Conservation (phyloP, 768 basidiomycete species). For the Suillus cothurnatus region DNA sequence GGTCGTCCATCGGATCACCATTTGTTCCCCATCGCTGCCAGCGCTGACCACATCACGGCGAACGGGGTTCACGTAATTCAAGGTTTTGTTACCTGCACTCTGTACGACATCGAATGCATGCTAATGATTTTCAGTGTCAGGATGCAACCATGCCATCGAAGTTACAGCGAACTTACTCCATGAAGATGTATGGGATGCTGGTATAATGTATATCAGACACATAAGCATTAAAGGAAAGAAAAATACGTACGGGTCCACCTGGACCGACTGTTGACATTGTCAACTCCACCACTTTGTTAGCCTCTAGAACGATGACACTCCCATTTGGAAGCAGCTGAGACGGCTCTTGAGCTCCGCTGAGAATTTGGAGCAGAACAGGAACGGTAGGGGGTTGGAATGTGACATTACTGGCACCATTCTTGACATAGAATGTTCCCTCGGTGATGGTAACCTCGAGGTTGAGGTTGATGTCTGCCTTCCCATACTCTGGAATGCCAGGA, state of each 20-base stretch:
- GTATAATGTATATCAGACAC: background rate
- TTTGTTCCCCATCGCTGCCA: slow-evolving; percentile 22
- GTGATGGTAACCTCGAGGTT: slow-evolving; percentile 18
- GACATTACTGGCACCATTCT: slow-evolving; percentile 15
- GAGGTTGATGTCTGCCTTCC: slow-evolving; percentile 44
- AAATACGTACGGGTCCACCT: slow-evolving; percentile 4
- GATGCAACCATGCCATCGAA: background rate
- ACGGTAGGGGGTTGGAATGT: slow-evolving; percentile 32
- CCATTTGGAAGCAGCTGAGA: slow-evolving; percentile 27
- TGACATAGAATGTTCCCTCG: slow-evolving; percentile 16
- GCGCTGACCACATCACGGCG: slow-evolving; percentile 47
- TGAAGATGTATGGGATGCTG: slow-evolving; percentile 49
- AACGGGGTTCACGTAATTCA: slow-evolving; percentile 57
- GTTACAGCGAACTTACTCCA: slow-evolving; percentile 32
- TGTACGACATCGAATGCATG: slow-evolving; percentile 49
- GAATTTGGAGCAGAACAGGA: slow-evolving; percentile 47
- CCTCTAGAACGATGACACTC: slow-evolving; percentile 22
- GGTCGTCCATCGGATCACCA: slow-evolving; percentile 49
- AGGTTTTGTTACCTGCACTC: slow-evolving; percentile 38
- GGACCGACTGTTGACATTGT: slow-evolving; percentile 13
- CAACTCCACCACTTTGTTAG: slow-evolving; percentile 32
- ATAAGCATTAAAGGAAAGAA: too few relatives aligned
- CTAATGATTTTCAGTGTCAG: slow-evolving; percentile 18
- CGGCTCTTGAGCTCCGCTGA: slow-evolving; percentile 41
- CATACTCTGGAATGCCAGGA: slow-evolving; percentile 41